Conservation (phyloP, 495 filamentous ascomycete species). For the Penicillium psychrofluorescens region DNA sequence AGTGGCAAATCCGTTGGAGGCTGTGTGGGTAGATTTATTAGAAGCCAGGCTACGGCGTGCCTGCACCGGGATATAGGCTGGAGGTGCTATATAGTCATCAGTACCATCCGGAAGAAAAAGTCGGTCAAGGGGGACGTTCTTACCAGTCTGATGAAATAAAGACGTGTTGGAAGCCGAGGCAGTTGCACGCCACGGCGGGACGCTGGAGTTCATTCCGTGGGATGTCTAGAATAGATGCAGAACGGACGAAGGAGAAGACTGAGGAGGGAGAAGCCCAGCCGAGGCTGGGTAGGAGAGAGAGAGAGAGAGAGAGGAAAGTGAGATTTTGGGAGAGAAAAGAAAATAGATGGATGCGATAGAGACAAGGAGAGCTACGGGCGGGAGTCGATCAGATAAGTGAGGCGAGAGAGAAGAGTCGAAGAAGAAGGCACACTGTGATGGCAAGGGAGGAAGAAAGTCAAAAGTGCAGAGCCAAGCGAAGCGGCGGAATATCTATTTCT, state of each 20-base stretch:
- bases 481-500: neutral
- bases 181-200: conserved; percentile 36
- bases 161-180: conserved; percentile 23
- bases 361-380: conserved; percentile 1
- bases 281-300: neutral
- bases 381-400: neutral
- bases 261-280: conserved; percentile 4
- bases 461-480: too few relatives aligned
- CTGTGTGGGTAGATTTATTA: conserved; percentile 13
- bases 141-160: conserved; percentile 26
- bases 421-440: neutral
- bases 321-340: neutral
- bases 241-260: conserved; percentile 7
- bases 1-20: conserved; percentile 17
- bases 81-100: conserved; percentile 20
- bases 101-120: neutral
- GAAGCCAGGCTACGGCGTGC: conserved; percentile 39
- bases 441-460: neutral
- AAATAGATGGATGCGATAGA: neutral
- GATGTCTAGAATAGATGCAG: neutral
- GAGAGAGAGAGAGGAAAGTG: neutral
- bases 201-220: conserved; percentile 31
- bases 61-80: conserved; percentile 46
- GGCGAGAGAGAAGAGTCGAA: neutral
- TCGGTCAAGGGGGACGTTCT: conserved; percentile 3